Base-by-base conservation (phyloP, 306 rosid genomes). In the Pyrus pyrifolia region DNA sequence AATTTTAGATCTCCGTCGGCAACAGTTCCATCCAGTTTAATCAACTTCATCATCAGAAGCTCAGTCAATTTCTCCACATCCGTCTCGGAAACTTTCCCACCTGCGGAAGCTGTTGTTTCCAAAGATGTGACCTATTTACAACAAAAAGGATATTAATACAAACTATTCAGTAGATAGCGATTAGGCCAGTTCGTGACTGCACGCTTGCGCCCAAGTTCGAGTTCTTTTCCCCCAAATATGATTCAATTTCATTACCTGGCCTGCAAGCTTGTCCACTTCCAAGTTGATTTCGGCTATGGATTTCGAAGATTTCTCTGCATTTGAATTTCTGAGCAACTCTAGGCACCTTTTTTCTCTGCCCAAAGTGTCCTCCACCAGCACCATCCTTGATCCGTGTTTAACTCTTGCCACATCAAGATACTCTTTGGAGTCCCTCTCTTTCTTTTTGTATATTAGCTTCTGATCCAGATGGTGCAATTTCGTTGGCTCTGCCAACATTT, bases 361-460 rank as follows among this genome's bases (percentile, higher is more conserved):
- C 38, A 59, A 81, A 73, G 83, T 75, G 75, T 95, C 93, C 58
- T 88, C 96, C 38, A 84, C 61, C 53, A 95, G 38, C 60, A 83
- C 75, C 55, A 95, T 84, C 73, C 88, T 92, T 1, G 96, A 95
- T 38, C 95, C 86, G 19, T 95, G 84, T 82, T 84, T 92, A 0
- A 95, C 96, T 40, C 88, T 88, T 49, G 76, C 86, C 51, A 73
- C 77, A 33, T 95, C 98, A 9, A 95, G 91, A 88, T 84, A 90
- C 8, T 90, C 84, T 71, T 89, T 95, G 2, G 97, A 92, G 61
- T 87, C 90, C 67, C 93, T 90, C 84, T 89, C 97, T 71, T 86
- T 95, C 69, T 87, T 90, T 85, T 85, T 95, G 87, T 72, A 92
- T 35, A 92, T 82, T 79, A 95, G 52, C 72, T 90, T 95, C 80